These are phyloP conservation scores for Fusarium sacchari DNA, from an alignment of 2,329 filamentous ascomycete genomes.

Conservation along the genomic window DNA sequence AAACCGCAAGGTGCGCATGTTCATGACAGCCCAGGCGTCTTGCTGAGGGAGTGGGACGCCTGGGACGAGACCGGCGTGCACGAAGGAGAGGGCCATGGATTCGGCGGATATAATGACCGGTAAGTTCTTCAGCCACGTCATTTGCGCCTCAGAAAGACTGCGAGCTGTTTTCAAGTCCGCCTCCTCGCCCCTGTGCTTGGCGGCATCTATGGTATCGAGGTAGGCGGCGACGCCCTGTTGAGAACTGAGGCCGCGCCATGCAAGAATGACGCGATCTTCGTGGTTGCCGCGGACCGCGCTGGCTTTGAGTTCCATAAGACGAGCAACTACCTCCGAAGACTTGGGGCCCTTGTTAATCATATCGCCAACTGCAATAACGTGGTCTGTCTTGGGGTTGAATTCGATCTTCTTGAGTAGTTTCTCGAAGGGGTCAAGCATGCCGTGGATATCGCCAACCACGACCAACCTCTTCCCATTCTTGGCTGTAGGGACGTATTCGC, in stretches of 20 bases:
- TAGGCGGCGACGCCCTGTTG: constrained; percentile 43
- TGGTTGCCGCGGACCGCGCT: constrained; percentile 91
- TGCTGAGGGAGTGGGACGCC: constrained; percentile 75
- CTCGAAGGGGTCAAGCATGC: constrained; percentile 76
- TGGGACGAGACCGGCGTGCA: constrained; percentile 87
- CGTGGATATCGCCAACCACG: constrained; percentile 92
- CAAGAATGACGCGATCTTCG: constrained; percentile 84
- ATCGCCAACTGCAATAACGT: constrained; percentile 81
- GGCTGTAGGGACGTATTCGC: constrained; percentile 46
- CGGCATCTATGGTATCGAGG: constrained; percentile 38
- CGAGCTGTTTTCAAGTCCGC: constrained; percentile 65
- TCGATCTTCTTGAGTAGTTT: constrained; percentile 72
- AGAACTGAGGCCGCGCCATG: constrained; percentile 54
- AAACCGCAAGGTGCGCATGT: constrained; percentile 82
- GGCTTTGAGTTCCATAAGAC: constrained; percentile 78
- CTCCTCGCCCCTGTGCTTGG: constrained; percentile 48
- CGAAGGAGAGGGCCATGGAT: constrained; percentile 72
- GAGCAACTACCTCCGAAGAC: constrained; percentile 78
- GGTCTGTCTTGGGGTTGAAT: constrained; percentile 70
- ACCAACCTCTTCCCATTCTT: constrained; percentile 70
- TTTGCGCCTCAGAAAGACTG: constrained; percentile 65
- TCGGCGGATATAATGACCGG: constrained; percentile 84
- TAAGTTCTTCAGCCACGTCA: constrained; percentile 73
- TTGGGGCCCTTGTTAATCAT: constrained; percentile 89
- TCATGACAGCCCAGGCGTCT: constrained; percentile 86